Evolutionary conservation across 805 yeast species (phyloP).

Genomic region (Candida chauliodis): DNA sequence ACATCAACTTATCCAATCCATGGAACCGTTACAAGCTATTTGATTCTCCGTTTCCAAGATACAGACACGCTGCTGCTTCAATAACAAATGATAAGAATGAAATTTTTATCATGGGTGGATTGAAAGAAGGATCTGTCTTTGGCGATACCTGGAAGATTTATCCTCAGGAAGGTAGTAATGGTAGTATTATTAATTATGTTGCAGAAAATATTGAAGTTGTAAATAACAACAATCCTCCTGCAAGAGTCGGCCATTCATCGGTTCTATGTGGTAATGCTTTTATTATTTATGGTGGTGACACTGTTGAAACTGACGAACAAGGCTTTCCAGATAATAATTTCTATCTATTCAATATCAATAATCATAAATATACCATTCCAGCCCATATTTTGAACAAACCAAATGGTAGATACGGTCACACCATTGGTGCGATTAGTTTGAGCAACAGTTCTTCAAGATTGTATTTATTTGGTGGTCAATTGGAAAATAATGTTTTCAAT

Average conservation of each 20-base stretch:
- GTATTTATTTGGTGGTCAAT: constrained; percentile 92
- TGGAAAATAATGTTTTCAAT: constrained; percentile 76
- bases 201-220: constrained; percentile 43
- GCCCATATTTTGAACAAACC: constrained; percentile 58
- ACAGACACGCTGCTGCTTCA: constrained; percentile 85
- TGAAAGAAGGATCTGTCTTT: constrained; percentile 85
- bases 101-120: constrained; percentile 89
- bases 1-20: constrained; percentile 38
- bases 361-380: constrained; percentile 42
- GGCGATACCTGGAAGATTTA: constrained; percentile 93
- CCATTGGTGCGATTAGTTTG: constrained; percentile 68
- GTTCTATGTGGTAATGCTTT: constrained; percentile 92
- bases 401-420: constrained; percentile 91
- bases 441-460: constrained; percentile 47
- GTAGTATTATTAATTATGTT: constrained; percentile 21
- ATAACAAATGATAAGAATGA: constrained; percentile 69
- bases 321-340: constrained; percentile 86
- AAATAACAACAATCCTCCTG: constrained; percentile 81
- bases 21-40: constrained; percentile 64
- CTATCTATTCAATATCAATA: constrained; percentile 69
- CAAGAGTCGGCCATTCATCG: constrained; percentile 94
- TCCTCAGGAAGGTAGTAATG: constrained; percentile 33
- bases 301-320: constrained; percentile 69
- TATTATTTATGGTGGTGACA: constrained; percentile 95
- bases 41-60: constrained; percentile 89